Evolutionary conservation across 2,329 filamentous ascomycete species (phyloP).

Genomic region (Pseudogymnoascus sp.): DNA sequence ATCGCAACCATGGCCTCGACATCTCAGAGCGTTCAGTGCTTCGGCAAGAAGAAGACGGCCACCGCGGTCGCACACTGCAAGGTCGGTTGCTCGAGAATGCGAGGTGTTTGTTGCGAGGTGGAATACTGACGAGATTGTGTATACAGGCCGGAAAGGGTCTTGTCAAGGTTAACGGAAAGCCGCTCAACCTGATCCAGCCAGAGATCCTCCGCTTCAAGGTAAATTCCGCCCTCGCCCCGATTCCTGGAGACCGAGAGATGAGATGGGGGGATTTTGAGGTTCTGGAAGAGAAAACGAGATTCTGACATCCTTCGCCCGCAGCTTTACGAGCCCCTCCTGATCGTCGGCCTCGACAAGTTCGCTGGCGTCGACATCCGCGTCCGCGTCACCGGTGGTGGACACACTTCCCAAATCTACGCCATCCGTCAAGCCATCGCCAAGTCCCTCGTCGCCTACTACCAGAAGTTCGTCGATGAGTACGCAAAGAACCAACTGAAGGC

Average conservation of each 20-base stretch:
- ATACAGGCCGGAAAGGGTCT: constrained; percentile 70
- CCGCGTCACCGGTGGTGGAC: constrained; percentile 92
- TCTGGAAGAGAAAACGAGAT: not conserved
- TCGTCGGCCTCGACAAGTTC: constrained; percentile 97
- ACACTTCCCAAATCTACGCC: constrained; percentile 95
- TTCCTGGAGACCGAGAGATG: not conserved
- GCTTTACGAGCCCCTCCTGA: constrained; percentile 98
- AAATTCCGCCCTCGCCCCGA: not conserved
- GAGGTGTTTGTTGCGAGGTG: not conserved
- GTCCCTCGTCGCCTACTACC: constrained; percentile 96
- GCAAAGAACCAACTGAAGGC: constrained; percentile 99
- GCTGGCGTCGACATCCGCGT: constrained; percentile 94
- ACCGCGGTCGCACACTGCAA: constrained; percentile 70
- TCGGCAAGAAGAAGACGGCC: constrained; percentile 93
- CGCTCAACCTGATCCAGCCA: constrained; percentile 86
- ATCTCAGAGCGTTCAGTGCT: constrained; percentile 85
- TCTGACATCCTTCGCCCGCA: constrained; percentile 27
- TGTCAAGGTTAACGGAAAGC: constrained; percentile 98
- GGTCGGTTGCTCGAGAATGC: constrained; percentile 39
- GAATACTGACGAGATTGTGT: constrained; percentile 21
- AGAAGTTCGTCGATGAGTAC: constrained; percentile 99
- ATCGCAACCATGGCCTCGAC: constrained; percentile 44
- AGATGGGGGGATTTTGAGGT: not conserved
- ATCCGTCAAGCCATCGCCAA: constrained; percentile 99
- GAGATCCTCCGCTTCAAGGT: constrained; percentile 97